These are phyloP conservation scores for Didymellaceae sp. DNA, from an alignment of 2,329 filamentous ascomycete species.

Conservation along the genomic window DNA sequence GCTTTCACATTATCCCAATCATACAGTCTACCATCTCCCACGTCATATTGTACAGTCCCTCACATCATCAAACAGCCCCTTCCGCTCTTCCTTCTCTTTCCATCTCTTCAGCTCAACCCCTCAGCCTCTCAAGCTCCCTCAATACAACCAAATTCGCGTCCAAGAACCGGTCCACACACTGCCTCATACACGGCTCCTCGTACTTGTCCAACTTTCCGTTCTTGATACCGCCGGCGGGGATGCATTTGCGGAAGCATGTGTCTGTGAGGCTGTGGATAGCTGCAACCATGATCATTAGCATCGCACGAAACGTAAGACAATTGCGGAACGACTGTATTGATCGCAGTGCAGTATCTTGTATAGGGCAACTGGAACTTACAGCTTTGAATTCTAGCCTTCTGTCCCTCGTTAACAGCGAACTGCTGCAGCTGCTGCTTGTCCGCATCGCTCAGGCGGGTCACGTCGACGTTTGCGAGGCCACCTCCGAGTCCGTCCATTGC, in stretches of 20 bases:
- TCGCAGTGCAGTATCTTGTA: too few species aligned
- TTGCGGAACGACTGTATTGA: too few species aligned
- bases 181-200: conserved; percentile 85
- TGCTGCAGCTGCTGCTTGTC: conserved; percentile 89
- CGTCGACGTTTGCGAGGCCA: conserved; percentile 62
- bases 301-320: too few species aligned
- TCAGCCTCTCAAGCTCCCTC: conserved; percentile 76
- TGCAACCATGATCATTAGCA: conserved; percentile 7
- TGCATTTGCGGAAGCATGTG: conserved; percentile 94
- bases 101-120: conserved; percentile 21
- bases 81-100: neutral
- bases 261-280: conserved; percentile 73
- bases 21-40: neutral
- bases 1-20: neutral
- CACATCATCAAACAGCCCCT: neutral
- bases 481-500: conserved; percentile 49
- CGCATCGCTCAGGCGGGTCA: conserved; percentile 76
- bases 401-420: conserved; percentile 82
- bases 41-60: conserved; percentile 6
- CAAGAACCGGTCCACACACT: conserved; percentile 93
- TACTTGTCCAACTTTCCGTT: conserved; percentile 73
- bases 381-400: conserved; percentile 76
- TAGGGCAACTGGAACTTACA: too few species aligned
- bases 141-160: conserved; percentile 87
- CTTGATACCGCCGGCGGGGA: conserved; percentile 74